phyloP scores from a whole-genome alignment of 257 asterid species.

The Solanum chiquidenum region DNA sequence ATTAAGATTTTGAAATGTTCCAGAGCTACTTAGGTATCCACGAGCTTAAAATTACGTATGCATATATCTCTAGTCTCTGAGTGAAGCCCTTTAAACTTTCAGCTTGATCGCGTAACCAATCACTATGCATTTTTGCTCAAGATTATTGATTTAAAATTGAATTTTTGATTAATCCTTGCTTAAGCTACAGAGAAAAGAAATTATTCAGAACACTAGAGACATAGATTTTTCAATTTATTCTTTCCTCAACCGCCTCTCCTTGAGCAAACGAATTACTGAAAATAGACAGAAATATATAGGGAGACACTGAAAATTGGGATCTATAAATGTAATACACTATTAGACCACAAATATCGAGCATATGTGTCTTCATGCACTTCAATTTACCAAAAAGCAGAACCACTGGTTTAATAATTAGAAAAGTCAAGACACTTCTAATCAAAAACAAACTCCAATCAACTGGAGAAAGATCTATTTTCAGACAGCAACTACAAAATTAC shows the following conservation, averaged over 20 bases:
- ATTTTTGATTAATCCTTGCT: neutral
- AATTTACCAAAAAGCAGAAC: neutral
- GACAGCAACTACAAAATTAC: neutral
- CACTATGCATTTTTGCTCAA: neutral
- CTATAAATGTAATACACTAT: neutral
- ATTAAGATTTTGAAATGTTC: neutral
- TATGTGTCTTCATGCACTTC: neutral
- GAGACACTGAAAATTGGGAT: neutral
- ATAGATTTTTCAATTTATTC: neutral
- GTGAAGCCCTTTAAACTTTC: neutral
- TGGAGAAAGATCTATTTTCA: neutral
- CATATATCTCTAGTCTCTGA: neutral
- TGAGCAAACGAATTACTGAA: neutral
- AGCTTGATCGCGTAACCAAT: neutral
- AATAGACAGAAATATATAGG: neutral
- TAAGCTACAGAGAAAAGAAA: neutral
- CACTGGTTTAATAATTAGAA: neutral
- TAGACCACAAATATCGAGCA: neutral
- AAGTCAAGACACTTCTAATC: neutral
- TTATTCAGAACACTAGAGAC: neutral
- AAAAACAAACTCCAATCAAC: neutral
- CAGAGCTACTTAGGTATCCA: neutral
- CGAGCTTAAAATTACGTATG: neutral
- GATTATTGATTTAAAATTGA: neutral
- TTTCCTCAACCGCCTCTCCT: neutral